These are phyloP conservation scores for Skeletonema marinoi DNA, from an alignment of 108 stramenopile species.

Conservation along the genomic window DNA sequence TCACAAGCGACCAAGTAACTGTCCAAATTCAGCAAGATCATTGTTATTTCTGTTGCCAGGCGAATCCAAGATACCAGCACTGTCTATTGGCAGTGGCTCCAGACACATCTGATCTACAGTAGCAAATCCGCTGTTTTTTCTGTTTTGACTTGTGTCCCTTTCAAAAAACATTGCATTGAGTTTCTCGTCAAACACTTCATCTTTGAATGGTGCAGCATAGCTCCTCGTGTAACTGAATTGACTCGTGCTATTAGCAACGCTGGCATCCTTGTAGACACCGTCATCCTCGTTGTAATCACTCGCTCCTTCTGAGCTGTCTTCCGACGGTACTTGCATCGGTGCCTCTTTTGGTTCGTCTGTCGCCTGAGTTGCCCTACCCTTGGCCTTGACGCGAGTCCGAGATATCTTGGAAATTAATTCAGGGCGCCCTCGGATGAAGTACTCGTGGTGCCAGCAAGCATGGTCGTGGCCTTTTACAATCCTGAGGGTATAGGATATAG, in stretches of 20 bases:
- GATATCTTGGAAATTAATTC: too few relatives aligned
- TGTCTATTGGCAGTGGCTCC: not conserved
- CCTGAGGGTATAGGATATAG: too few relatives aligned
- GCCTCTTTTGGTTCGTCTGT: too few relatives aligned
- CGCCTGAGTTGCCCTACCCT: too few relatives aligned
- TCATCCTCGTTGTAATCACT: not conserved
- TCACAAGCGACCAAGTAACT: not conserved
- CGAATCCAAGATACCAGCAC: not conserved
- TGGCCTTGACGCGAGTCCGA: too few relatives aligned
- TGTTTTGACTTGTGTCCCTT: too few relatives aligned
- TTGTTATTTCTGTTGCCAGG: not conserved
- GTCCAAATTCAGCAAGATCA: not conserved
- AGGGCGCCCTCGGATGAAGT: too few relatives aligned
- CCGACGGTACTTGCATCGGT: not conserved
- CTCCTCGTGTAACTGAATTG: too few relatives aligned
- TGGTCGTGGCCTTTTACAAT: not conserved
- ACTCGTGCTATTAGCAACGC: not conserved
- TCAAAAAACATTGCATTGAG: too few relatives aligned
- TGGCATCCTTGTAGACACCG: not conserved
- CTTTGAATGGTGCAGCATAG: too few relatives aligned
- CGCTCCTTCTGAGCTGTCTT: not conserved
- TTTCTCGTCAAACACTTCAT: too few relatives aligned
- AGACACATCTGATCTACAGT: not conserved
- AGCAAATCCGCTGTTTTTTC: too few relatives aligned
- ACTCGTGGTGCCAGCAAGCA: not conserved